These are phyloP conservation scores for Populus davidiana DNA, from an alignment of 345 rosid species.

Conservation along the genomic window DNA sequence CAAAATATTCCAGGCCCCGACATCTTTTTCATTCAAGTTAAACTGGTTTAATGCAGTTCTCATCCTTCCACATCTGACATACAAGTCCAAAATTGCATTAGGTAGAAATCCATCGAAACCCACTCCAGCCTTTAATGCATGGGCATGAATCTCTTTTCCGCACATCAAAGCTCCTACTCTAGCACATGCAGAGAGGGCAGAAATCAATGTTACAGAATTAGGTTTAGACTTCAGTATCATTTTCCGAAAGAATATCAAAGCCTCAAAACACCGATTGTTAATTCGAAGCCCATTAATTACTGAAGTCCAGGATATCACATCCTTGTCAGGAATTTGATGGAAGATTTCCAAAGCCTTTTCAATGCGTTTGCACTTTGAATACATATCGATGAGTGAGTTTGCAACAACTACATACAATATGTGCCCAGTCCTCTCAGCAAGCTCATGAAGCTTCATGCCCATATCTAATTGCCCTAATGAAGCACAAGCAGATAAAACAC, in stretches of 20 bases:
- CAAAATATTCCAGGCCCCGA: conserved; percentile 33
- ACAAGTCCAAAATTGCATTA: conserved; percentile 32
- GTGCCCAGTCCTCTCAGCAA: conserved; percentile 24
- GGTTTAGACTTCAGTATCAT: conserved; percentile 19
- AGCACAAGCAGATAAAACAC: conserved; percentile 30
- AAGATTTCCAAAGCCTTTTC: conserved; percentile 32
- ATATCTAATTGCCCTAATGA: conserved; percentile 20
- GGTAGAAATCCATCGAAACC: conserved; percentile 28
- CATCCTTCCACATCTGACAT: conserved; percentile 35
- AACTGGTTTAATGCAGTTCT: conserved; percentile 24
- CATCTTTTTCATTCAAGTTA: conserved; percentile 20
- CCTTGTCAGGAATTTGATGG: conserved; percentile 23
- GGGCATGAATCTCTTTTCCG: conserved; percentile 33
- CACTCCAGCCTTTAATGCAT: conserved; percentile 19
- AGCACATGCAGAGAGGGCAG: conserved; percentile 29
- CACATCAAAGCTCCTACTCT: conserved; percentile 35
- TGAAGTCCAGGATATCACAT: conserved; percentile 34
- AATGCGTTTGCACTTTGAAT: conserved; percentile 31
- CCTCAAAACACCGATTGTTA: conserved; percentile 25
- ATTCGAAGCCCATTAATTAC: conserved; percentile 27
- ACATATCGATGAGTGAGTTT: conserved; percentile 33
- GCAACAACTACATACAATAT: conserved; percentile 20
- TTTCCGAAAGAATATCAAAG: conserved; percentile 21
- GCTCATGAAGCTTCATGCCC: conserved; percentile 30
- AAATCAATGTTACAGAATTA: conserved; percentile 28